Evolutionary conservation across 768 basidiomycete genomes (phyloP).

Genomic region (Infundibulicybe gibba): DNA sequence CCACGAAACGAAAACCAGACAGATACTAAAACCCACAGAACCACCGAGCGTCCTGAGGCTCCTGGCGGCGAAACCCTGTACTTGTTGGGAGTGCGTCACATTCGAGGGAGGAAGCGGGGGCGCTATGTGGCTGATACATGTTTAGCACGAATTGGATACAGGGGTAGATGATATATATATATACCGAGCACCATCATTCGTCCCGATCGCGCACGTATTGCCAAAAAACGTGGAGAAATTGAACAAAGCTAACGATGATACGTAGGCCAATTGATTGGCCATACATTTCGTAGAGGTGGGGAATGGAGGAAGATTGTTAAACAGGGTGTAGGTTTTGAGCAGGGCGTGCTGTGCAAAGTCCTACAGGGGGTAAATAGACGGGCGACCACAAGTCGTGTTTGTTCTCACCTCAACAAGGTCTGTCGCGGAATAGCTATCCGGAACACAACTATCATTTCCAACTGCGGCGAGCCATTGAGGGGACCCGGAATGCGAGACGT

Average conservation of each 20-base stretch:
- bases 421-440: slow-evolving; percentile 22
- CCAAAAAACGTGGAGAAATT: slow-evolving; percentile 21
- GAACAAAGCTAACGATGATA: slow-evolving; percentile 16
- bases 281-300: slow-evolving; percentile 20
- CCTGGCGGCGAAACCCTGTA: no score
- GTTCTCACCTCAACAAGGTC: slow-evolving; percentile 21
- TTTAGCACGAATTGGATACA: no score
- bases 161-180: no score
- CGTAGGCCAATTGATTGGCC: slow-evolving; percentile 22
- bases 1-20: no score
- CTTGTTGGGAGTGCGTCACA: no score
- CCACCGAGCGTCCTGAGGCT: no score
- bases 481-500: slow-evolving; percentile 13
- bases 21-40: no score
- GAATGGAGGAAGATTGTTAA: slow-evolving; percentile 13
- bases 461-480: slow-evolving; percentile 17
- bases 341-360: slow-evolving; percentile 28
- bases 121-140: no score
- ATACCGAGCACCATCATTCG: no score
- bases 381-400: background rate
- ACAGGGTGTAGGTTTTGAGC: slow-evolving; percentile 17
- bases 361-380: slow-evolving; percentile 6
- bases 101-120: no score
- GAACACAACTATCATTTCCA: slow-evolving; percentile 22
- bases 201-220: slow-evolving; percentile 17